phyloP scores from a whole-genome alignment of 2,329 filamentous ascomycete species.

The Dactylellina leptospora region DNA sequence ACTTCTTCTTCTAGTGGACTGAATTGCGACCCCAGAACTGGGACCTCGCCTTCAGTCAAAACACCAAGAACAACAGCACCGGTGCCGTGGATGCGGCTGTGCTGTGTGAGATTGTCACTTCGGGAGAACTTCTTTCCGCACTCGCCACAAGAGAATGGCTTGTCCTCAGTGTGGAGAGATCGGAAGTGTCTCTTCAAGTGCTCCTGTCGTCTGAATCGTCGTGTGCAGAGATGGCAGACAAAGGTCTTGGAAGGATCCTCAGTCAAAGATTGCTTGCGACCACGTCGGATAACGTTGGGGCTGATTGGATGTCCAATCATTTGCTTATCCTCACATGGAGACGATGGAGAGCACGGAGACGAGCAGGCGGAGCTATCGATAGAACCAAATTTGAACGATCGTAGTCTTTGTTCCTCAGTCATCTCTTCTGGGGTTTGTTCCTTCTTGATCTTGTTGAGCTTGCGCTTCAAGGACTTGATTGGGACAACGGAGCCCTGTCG shows the following conservation, averaged over 20 bases:
- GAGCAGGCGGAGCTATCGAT: constrained; percentile 32
- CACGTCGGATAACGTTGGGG: constrained; percentile 80
- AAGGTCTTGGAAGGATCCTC: constrained; percentile 99
- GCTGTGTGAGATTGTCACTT: constrained; percentile 95
- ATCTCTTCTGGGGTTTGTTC: constrained; percentile 34
- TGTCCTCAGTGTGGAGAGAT: constrained; percentile 97
- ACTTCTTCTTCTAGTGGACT: constrained; percentile 67
- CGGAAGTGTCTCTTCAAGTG: constrained; percentile 98
- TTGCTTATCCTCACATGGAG: constrained; percentile 27
- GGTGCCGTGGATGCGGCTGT: constrained; percentile 89
- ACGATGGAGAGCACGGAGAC: constrained; percentile 25
- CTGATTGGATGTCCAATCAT: constrained; percentile 51
- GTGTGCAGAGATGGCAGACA: constrained; percentile 93
- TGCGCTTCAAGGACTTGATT: constrained; percentile 36
- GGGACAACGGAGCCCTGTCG: constrained; percentile 50
- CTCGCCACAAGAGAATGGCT: constrained; percentile 96
- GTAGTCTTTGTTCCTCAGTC: constrained; percentile 47
- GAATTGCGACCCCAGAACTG: constrained; percentile 55
- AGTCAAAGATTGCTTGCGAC: constrained; percentile 96
- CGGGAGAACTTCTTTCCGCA: constrained; percentile 99
- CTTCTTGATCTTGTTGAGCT: constrained; percentile 31
- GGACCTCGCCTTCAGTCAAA: constrained; percentile 76
- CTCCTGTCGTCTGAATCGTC: constrained; percentile 96
- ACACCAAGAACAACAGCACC: constrained; percentile 86
- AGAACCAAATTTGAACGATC: constrained; percentile 50